Conservation (phyloP, 495 filamentous ascomycete species). For the Physcia stellaris region DNA sequence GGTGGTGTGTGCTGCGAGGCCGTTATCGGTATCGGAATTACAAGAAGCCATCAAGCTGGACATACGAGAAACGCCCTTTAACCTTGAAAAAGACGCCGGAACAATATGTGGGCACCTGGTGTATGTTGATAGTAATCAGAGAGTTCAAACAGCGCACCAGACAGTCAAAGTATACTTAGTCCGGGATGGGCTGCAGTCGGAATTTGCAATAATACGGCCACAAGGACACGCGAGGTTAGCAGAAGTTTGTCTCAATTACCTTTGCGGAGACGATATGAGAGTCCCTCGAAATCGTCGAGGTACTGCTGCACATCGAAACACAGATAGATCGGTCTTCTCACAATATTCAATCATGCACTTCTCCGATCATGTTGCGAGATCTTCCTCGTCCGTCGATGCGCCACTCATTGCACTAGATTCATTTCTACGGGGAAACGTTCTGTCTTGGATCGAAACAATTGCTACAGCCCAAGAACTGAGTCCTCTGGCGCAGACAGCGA, state of each 20-base stretch:
- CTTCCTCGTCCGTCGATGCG: constrained; percentile 5
- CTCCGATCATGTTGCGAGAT: constrained; percentile 19
- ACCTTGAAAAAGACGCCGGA: constrained; percentile 13
- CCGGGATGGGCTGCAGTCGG: background rate
- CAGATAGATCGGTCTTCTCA: constrained; percentile 11
- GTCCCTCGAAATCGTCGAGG: constrained; percentile 8
- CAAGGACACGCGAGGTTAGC: constrained; percentile 1
- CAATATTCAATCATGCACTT: constrained; percentile 20
- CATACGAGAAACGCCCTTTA: constrained; percentile 11
- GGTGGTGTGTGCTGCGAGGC: constrained; percentile 17
- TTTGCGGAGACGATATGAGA: constrained; percentile 16
- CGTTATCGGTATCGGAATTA: constrained; percentile 19
- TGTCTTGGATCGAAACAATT: constrained; percentile 26
- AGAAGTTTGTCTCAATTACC: constrained; percentile 16
- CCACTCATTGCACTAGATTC: constrained; percentile 10
- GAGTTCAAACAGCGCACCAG: constrained; percentile 11
- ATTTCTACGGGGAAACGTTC: constrained; percentile 21
- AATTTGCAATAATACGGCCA: background rate
- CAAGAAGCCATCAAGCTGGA: constrained; percentile 18
- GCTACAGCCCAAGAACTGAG: constrained; percentile 16
- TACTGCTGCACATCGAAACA: background rate
- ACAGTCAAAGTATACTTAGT: background rate
- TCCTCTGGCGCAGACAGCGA: constrained; percentile 17
- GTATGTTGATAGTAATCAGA: constrained; percentile 15
- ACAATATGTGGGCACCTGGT: constrained; percentile 19